Percentiles rank a stretch among this genome's conserved stretches.
Evolutionary conservation across 805 yeast species (phyloP).

Genomic region (Saccharomycopsis selenospora): DNA sequence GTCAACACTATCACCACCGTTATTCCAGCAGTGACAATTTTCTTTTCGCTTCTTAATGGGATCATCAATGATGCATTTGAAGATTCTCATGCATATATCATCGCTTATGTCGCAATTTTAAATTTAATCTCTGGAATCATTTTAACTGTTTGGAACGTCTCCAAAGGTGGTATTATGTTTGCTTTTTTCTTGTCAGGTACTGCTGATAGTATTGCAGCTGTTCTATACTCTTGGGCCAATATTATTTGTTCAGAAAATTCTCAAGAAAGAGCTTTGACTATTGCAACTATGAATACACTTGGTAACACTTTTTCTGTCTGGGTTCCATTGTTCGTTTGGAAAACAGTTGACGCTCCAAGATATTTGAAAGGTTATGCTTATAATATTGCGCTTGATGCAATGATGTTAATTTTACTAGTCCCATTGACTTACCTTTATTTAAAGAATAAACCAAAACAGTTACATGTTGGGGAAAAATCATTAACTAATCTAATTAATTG

Average conservation of each 20-base stretch:
- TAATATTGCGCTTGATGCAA: slow-evolving; percentile 23
- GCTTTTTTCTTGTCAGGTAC: slow-evolving; percentile 23
- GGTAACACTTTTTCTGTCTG: slow-evolving; percentile 17
- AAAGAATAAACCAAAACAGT: slow-evolving; percentile 2
- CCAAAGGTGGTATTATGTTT: slow-evolving; percentile 21
- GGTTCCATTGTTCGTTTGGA: slow-evolving; percentile 15
- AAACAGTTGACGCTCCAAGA: slow-evolving; percentile 10
- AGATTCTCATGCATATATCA: slow-evolving; percentile 26
- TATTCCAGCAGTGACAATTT: slow-evolving; percentile 25
- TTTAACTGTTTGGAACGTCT: slow-evolving; percentile 23
- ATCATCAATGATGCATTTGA: slow-evolving; percentile 27
- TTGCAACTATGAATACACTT: slow-evolving; percentile 12
- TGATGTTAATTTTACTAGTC: slow-evolving; percentile 25
- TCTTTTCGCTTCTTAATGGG: slow-evolving; percentile 27
- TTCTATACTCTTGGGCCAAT: slow-evolving; percentile 22
- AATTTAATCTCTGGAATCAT: slow-evolving; percentile 21
- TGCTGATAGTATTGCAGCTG: slow-evolving; percentile 21
- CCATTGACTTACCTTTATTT: slow-evolving; percentile 26
- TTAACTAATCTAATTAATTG: too few relatives aligned
- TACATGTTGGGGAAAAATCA: neutral
- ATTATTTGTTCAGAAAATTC: slow-evolving; percentile 18
- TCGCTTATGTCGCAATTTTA: slow-evolving; percentile 20
- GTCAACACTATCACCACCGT: slow-evolving; percentile 25
- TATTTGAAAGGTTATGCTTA: slow-evolving; percentile 19
- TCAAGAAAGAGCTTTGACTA: slow-evolving; percentile 21